Conservation (phyloP, 2,329 filamentous ascomycete species). For the Fusarium liriodendri region DNA sequence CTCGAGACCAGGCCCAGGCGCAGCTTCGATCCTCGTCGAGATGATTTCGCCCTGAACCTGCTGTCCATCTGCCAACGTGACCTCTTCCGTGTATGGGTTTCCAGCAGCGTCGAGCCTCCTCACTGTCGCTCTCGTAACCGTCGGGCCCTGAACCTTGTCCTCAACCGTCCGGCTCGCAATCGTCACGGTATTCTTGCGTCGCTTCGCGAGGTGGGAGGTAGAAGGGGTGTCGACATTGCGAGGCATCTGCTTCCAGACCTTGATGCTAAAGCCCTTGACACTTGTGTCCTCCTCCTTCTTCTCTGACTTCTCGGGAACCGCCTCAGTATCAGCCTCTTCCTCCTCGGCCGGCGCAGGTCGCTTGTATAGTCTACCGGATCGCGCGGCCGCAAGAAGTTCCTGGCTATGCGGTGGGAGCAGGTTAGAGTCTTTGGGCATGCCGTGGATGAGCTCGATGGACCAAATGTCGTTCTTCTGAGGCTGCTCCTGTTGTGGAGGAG, state of each 20-base stretch:
- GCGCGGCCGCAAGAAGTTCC: conserved; percentile 82
- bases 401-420: conserved; percentile 83
- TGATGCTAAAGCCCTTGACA: conserved; percentile 65
- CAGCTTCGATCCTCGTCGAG: conserved; percentile 65
- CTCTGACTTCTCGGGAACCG: conserved; percentile 62
- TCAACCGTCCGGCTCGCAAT: conserved; percentile 63
- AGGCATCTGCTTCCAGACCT: conserved; percentile 71
- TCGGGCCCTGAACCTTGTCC: conserved; percentile 61
- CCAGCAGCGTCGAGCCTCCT: conserved; percentile 81
- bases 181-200: conserved; percentile 70
- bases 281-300: conserved; percentile 73
- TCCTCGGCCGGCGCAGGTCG: conserved; percentile 72
- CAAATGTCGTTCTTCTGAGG: conserved; percentile 74
- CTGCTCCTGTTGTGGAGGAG: conserved; percentile 72
- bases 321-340: conserved; percentile 66
- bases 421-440: conserved; percentile 87
- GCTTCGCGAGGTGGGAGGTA: conserved; percentile 69
- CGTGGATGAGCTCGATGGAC: conserved; percentile 78
- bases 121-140: conserved; percentile 82
- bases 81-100: conserved; percentile 85
- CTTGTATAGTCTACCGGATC: conserved; percentile 82
- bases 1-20: conserved; percentile 59
- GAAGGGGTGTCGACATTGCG: conserved; percentile 66
- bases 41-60: conserved; percentile 85
- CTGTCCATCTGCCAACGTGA: conserved; percentile 84